Evolutionary conservation across 306 rosid genomes (phyloP).

Genomic region (Acacia acuminata): DNA sequence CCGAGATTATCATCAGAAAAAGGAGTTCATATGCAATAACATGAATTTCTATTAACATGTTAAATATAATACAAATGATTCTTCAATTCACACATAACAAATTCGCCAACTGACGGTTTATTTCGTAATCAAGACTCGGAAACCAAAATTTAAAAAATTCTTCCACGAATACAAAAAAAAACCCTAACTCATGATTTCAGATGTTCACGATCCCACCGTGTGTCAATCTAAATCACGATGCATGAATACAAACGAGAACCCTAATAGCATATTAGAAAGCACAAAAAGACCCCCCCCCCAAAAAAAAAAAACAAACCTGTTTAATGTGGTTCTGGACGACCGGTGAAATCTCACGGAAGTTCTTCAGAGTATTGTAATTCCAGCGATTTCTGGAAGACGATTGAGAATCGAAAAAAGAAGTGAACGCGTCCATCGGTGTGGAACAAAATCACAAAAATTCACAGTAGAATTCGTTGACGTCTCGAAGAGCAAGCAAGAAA

Average conservation of each 20-base stretch:
- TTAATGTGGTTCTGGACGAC: conserved; percentile 72
- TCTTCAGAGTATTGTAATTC: conserved; percentile 76
- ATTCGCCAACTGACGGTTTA: not conserved
- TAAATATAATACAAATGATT: not conserved
- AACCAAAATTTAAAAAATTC: not conserved
- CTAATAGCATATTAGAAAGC: not conserved
- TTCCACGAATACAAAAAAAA: not conserved
- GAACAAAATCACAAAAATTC: not conserved
- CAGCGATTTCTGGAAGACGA: conserved; percentile 54
- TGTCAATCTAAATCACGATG: not conserved
- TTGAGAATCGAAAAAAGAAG: conserved; percentile 70
- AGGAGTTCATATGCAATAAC: not conserved
- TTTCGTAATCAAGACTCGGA: not conserved
- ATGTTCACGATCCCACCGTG: not conserved
- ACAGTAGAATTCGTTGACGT: not conserved
- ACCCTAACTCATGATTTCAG: not conserved
- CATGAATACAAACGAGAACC: not conserved
- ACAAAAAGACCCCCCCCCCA: no score
- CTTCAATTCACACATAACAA: not conserved
- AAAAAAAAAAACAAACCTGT: conserved; percentile 34
- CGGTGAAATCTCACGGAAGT: conserved; percentile 75
- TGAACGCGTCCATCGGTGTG: conserved; percentile 59
- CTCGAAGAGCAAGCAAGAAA: not conserved
- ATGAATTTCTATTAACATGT: not conserved
- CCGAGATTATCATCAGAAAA: not conserved